Evolutionary conservation across 192 early-diverging fungal genomes (phyloP), one percentile per base, ranked within the genome.

Genomic region (Radiomyces spectabilis): DNA sequence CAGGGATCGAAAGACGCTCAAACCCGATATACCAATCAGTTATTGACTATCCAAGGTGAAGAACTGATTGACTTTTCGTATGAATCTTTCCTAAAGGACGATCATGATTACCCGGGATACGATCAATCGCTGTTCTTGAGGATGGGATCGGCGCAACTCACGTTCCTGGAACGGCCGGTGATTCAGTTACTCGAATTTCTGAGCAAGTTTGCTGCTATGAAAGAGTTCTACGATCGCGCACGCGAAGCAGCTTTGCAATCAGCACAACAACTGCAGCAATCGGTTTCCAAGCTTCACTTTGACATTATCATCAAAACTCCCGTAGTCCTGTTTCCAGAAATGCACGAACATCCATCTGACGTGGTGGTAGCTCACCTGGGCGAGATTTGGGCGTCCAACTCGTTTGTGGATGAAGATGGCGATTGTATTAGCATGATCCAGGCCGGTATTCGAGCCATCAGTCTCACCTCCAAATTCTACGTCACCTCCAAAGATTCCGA

Each of bases 1-100:
- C n/a, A n/a, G n/a, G n/a, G n/a, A n/a, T 61, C 60, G 35, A 58
- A 57, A 0, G 51, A 47, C 9, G 25, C 9, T 7, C 9, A 12
- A 4, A 12, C 24, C 4, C 4, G 12, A 15, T n/a, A 48, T 4
- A 24, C 22, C 10, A 31, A 15, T 41, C 39, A 31, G 4, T 32
- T 71, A 73, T 65, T 96, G 7, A 78, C 76, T 2, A 91, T 98
- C 55, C 85, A 94, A 66, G 91, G 92, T 9, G 85, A 89, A 25
- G 84, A 95, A 50, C 69, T 93, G 26, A 92, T 92, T 0, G 88
- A 94, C 53, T 92, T 99, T 46, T 68, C 68, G 3, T 96, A 88
- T 58, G 84, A 99, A 52, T 95, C 87, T 0, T 95, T 79, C 63
- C 41, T 42, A 2, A 47, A 49, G 15, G 35, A 37, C 12, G 79